Base-by-base conservation (phyloP, 2,329 filamentous ascomycete species). In the Gnomoniopsis smithogilvyi region DNA sequence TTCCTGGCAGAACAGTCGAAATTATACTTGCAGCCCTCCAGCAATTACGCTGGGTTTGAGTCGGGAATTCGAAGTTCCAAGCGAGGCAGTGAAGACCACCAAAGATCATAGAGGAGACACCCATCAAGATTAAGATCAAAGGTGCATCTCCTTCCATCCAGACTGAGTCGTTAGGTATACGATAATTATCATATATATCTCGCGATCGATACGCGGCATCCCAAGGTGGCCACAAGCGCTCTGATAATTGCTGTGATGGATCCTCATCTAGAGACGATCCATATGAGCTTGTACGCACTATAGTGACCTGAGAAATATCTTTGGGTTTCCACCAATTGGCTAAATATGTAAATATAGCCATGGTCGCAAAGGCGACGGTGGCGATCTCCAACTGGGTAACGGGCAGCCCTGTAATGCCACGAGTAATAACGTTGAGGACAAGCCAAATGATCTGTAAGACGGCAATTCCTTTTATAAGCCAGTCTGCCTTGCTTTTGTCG, bases 301-400 rank as follows among this genome's bases (percentile, higher is more conserved):
- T 24, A 8, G 50, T 43, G 2, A 19, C n/a, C 11, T 43, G 50
- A 0, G 50, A 30, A 19, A 43, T 11, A 10, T 52, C 50, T 19
- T 52, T 52, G 4, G 50, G 50, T 41, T 43, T 52, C 50, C 50
- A 52, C 50, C 50, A 52, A 14, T 52, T 52, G 6, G 50, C 50
- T 6, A 52, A 12, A 43, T 43, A 52, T 15, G 17, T 43, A 15
- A 52, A 52, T 19, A 52, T 24, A 17, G 50, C 50, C 19, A 52
- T 43, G 15, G 41, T n/a, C 6, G 50, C 4, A 41, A 52, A 52
- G 7, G 50, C 50, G 14, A 52, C 15, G 11, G 50, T 52, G 15
- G 50, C 34, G 34, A 52, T 52, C 34, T 52, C 50, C 12, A 52
- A 11, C 17, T 52, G 50, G 21, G 21, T 17, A n/a, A 52, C 10